A percentile compares a stretch with the other conserved stretches of the same genome.
Conservation (phyloP, 176 grass and related monocot genomes). For the Microstegium vimineum region DNA sequence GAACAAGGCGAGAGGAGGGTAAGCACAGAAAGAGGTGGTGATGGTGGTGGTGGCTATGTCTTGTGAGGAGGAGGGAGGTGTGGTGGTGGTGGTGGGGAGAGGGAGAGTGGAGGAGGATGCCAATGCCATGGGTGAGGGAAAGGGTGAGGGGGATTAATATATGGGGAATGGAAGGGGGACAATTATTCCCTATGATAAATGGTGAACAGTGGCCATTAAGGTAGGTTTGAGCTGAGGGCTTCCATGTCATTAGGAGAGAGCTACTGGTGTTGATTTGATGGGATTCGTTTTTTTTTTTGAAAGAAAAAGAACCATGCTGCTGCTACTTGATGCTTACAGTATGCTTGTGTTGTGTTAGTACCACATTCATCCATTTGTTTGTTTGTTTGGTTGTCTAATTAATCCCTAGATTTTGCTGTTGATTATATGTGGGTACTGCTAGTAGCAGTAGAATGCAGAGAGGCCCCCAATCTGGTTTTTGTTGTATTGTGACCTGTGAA, state of each 20-base stretch:
- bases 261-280: neutral
- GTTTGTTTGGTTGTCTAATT: neutral
- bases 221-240: neutral
- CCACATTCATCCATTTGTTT: too few relatives aligned
- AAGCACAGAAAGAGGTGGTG: neutral
- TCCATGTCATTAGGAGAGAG: constrained; percentile 34
- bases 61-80: neutral
- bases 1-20: neutral
- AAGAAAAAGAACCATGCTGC: neutral
- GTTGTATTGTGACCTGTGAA: constrained; percentile 34
- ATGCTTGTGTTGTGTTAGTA: neutral
- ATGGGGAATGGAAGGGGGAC: constrained; percentile 31
- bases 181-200: constrained; percentile 70
- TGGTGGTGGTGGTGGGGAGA: neutral
- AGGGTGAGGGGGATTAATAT: constrained; percentile 36
- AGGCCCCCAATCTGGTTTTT: constrained; percentile 2
- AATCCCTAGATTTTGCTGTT: constrained; percentile 13
- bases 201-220: constrained; percentile 9
- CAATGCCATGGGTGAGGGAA: neutral
- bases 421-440: neutral
- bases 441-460: neutral
- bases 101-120: neutral
- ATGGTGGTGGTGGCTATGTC: neutral
- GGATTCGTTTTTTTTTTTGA: too few relatives aligned
- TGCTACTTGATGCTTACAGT: neutral